phyloP scores from a whole-genome alignment of 257 asterid genomes.

The Solanum chiquidenum region DNA sequence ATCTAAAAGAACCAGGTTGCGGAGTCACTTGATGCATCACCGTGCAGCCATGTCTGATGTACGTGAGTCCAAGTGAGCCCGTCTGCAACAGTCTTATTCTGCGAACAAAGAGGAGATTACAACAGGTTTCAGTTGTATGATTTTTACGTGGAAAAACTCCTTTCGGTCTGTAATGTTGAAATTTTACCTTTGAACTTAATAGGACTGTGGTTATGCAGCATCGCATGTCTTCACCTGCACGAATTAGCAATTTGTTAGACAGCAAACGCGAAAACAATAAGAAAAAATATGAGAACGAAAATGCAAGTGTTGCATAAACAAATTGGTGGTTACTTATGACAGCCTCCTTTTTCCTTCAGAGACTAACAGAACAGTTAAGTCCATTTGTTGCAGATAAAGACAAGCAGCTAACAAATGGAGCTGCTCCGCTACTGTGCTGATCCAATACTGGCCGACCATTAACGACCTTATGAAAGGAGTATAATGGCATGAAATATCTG shows the following conservation, averaged over 20 bases:
- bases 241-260: not conserved
- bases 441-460: not conserved
- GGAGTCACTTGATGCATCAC: slow-evolving; percentile 29
- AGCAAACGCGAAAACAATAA: not conserved
- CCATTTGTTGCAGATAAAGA: not conserved
- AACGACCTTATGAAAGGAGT: not conserved
- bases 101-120: slow-evolving; percentile 3
- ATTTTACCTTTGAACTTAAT: slow-evolving; percentile 63
- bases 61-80: slow-evolving; percentile 74
- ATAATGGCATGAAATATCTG: not conserved
- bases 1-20: slow-evolving; percentile 46
- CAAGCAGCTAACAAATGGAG: not conserved
- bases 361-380: not conserved
- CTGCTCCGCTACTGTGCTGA: not conserved
- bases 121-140: not conserved
- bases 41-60: slow-evolving; percentile 81
- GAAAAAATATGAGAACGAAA: not conserved
- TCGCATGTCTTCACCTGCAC: slow-evolving; percentile 50
- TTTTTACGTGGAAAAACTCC: not conserved
- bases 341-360: not conserved
- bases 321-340: not conserved
- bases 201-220: slow-evolving; percentile 51
- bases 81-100: slow-evolving; percentile 56
- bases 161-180: not conserved
- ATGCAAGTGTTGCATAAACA: not conserved